phyloP scores from a whole-genome alignment of 1,139 yeast species.

The Lodderomyces elongisporus region DNA sequence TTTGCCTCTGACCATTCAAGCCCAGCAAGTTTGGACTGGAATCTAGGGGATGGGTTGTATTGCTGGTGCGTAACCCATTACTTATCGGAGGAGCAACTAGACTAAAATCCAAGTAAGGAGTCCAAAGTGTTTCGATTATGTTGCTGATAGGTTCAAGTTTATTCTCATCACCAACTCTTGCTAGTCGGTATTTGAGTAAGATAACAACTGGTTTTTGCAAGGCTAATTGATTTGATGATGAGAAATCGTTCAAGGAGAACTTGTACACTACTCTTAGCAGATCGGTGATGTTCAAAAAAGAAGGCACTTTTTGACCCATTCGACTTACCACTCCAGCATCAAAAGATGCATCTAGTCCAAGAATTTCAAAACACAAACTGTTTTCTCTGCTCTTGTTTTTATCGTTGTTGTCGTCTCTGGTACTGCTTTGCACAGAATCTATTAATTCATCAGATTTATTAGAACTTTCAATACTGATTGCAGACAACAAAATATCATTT shows the following conservation, averaged over 20 bases:
- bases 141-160: slow-evolving; percentile 19
- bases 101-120: slow-evolving; percentile 57
- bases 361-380: slow-evolving; percentile 40
- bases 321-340: slow-evolving; percentile 25
- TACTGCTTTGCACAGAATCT: slow-evolving; percentile 10
- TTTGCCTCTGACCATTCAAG: slow-evolving; percentile 11
- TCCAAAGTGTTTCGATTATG: slow-evolving; percentile 52
- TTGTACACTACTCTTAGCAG: slow-evolving; percentile 43
- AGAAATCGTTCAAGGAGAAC: slow-evolving; percentile 27
- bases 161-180: slow-evolving; percentile 11
- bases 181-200: slow-evolving; percentile 13
- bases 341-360: slow-evolving; percentile 39
- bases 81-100: slow-evolving; percentile 44
- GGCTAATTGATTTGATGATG: neutral
- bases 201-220: neutral
- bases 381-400: neutral
- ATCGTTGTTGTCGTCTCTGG: neutral
- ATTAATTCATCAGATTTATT: slow-evolving; percentile 39
- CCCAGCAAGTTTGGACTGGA: slow-evolving; percentile 15
- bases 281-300: slow-evolving; percentile 25
- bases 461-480: slow-evolving; percentile 53
- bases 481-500: slow-evolving; percentile 46
- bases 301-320: slow-evolving; percentile 11
- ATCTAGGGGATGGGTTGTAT: slow-evolving; percentile 20
- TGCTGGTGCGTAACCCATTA: slow-evolving; percentile 29